Evolutionary conservation across 257 asterid genomes (phyloP).

Genomic region (Ocimum tenuiflorum): DNA sequence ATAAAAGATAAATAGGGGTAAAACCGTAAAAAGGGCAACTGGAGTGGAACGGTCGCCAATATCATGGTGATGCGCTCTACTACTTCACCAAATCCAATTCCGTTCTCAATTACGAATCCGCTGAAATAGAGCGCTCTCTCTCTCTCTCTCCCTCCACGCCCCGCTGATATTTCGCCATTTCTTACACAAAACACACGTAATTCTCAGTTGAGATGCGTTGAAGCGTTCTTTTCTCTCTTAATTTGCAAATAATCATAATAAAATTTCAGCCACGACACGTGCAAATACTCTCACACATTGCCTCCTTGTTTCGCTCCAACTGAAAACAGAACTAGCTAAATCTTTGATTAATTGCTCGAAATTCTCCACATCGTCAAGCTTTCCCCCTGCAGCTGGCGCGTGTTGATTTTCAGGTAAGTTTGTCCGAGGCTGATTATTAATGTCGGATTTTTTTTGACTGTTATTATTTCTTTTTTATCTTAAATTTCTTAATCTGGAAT

Average conservation of each 20-base stretch:
- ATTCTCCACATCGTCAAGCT: slow-evolving; percentile 2
- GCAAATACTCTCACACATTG: slow-evolving; percentile 11
- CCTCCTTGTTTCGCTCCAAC: slow-evolving; percentile 17
- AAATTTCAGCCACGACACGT: not conserved
- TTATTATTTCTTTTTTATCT: not conserved
- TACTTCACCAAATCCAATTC: too few species aligned
- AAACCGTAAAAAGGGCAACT: too few species aligned
- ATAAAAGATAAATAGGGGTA: too few species aligned
- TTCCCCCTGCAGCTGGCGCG: slow-evolving; percentile 8
- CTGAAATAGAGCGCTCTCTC: slow-evolving; percentile 10
- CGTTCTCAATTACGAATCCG: slow-evolving; percentile 31
- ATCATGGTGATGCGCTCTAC: too few species aligned
- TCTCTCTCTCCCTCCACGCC: slow-evolving; percentile 11
- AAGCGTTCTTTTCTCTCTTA: not conserved
- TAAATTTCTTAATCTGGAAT: not conserved
- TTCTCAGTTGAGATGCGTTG: not conserved
- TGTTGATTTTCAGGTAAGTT: slow-evolving; percentile 18
- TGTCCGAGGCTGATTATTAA: not conserved
- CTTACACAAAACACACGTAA: not conserved
- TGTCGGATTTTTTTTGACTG: not conserved
- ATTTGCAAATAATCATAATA: not conserved
- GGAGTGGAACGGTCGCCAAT: too few species aligned
- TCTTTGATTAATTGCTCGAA: slow-evolving; percentile 5
- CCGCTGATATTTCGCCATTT: slow-evolving; percentile 6
- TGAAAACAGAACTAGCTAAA: not conserved